Conservation (phyloP, 768 basidiomycete genomes). For the Rhizopogon vulgaris region DNA sequence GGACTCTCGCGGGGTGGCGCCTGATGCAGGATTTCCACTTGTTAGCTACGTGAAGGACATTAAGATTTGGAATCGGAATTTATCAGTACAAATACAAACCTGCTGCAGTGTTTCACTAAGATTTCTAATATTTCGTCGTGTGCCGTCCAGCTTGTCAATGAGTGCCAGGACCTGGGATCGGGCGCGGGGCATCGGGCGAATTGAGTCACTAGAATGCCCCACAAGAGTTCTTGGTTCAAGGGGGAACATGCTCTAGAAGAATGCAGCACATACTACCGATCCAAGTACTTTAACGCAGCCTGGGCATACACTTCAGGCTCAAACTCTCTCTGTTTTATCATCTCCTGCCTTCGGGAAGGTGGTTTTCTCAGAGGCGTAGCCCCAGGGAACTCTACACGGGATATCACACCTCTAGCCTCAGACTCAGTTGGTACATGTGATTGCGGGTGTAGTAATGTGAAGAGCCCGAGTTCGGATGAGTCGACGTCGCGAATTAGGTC, state of each 20-base stretch:
- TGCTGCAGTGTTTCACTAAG: constrained; percentile 32
- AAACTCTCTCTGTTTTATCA: constrained; percentile 32
- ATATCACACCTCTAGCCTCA: constrained; percentile 39
- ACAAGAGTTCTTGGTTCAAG: constrained; percentile 21
- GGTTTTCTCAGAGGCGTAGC: constrained; percentile 63
- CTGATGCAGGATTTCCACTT: constrained; percentile 14
- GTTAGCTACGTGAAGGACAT: background rate
- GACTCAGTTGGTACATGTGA: constrained; percentile 20
- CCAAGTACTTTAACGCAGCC: constrained; percentile 71
- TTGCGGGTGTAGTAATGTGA: constrained; percentile 44
- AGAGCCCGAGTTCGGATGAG: constrained; percentile 72
- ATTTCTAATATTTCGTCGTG: constrained; percentile 30
- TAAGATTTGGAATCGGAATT: background rate
- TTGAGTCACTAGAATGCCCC: constrained; percentile 35
- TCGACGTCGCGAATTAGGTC: constrained; percentile 80
- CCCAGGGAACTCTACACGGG: constrained; percentile 60
- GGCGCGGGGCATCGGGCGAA: constrained; percentile 46
- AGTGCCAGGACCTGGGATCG: constrained; percentile 33
- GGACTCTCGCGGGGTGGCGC: constrained; percentile 20
- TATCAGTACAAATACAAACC: constrained; percentile 17
- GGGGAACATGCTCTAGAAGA: background rate
- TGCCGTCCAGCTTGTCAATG: constrained; percentile 31
- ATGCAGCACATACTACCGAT: constrained; percentile 59
- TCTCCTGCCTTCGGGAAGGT: constrained; percentile 32
- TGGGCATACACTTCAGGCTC: constrained; percentile 73